Base-by-base conservation (phyloP, 2,329 filamentous ascomycete species). In the Aspergillus latus region DNA sequence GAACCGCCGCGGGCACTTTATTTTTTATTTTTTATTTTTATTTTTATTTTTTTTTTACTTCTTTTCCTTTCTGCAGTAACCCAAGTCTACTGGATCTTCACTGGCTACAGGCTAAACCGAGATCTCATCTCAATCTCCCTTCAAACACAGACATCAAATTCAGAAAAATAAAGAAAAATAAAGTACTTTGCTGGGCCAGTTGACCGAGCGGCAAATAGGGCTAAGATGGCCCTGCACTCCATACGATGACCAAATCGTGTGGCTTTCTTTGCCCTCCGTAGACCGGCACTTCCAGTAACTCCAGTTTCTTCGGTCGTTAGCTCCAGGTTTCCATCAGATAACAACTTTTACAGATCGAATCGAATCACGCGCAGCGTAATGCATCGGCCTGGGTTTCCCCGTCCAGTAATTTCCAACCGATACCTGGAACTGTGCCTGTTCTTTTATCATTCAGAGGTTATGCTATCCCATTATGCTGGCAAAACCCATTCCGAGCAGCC, bases 401-500 rank as follows among this genome's bases (percentile, higher is more conserved):
- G 16, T 39, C 32, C 21, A 37, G 15, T 39, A 16, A 39, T 16
- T 45, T 21, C 36, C n/a, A n/a, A n/a, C 36, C 36, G 36, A 39
- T 39, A 39, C 36, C 11, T 28, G 26, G n/a, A 40, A 40, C 37
- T 7, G n/a, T 16, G 10, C 37, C 16, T 16, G 37, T 15, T 40
- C 21, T 34, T 28, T 28, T 28, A 28, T 28, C 36, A 39, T 13
- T 49, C 46, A 39, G 4, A 21, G 36, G 13, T 52, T 49, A 52
- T 57, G 49, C 49, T 47, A 49, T 57, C 44, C 21, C 44, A 49
- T 57, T 52, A 49, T 52, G 28, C 15, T 44, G 29, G 21, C 6
- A 29, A 52, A 48, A 46, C 15, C 16, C 46, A 47, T 40, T 36
- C 32, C 5, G 11, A 5, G 36, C 36, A 39, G 21, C 36, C 36